Base-by-base conservation (phyloP, 148 eudicot species). In the Amaranthus hypochondriacus region DNA sequence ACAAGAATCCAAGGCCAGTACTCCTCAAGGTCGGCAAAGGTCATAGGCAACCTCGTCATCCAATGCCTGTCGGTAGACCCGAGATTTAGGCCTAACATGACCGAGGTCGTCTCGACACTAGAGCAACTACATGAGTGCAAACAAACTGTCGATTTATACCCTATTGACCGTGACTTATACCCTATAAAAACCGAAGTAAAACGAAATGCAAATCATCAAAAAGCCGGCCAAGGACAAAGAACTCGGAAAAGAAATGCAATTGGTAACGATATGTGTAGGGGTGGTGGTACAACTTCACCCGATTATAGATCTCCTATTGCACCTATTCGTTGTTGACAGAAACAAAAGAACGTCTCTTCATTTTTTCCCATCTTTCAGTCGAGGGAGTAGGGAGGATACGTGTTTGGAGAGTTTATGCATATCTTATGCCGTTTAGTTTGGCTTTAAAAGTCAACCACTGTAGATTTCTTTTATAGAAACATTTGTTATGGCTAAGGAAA, bases 41-140 rank as follows among this genome's bases (percentile, higher is more conserved):
- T 59, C 42, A 83, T 87, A 14, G 86, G 87, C 42, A 77, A 81
- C 66, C 87, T 93, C 52, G 87, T 92, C 8, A 62, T 88, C 9
- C 86, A 84, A 77, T 93, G 98, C 86, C 74, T 93, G 7, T 86
- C 92, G 0, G n/a, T 58, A 5, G 91, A 89, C 66, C 95, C 98
- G 21, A 86, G 82, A 78, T 73, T 64, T 54, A 75, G 98, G 63
- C 98, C 98, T 0, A 85, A 70, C 68, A 88, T 91, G 92, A 69
- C 53, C 5, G 89, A 93, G 69, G 83, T 93, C 6, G 95, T 93
- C 44, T 78, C 74, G 18, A 84, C 78, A 58, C 72, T 88, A 62
- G 92, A 92, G 60, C 86, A 87, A 71, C 85, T 92, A 62, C 91
- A 84, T 39, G 83, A 58, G 11, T 57, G 42, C 21, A 28, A n/a